Base-by-base conservation (phyloP, 2,329 filamentous ascomycete species). In the Tolypocladium ophioglossoides region DNA sequence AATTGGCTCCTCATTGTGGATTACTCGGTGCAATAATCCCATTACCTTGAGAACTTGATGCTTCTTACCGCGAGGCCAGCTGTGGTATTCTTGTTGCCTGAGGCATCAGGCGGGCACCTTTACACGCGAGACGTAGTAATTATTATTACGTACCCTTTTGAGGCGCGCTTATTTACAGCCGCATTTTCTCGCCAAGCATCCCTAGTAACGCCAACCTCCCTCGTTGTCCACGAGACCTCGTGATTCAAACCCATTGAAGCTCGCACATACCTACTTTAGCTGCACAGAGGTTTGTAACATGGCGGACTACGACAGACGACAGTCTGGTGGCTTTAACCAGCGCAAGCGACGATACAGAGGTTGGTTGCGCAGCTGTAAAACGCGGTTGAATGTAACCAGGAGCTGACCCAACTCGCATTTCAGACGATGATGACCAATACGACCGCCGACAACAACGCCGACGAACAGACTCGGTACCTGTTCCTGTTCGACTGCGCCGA, bases 261-360 rank as follows among this genome's bases (percentile, higher is more conserved):
- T 12, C 18, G 44, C 44, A 27, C 44, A n/a, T 27, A 27, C 20
- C 44, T 32, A 18, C 11, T 32, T 32, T n/a, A 18, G 44, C 44
- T 32, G 18, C 44, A 47, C 2, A 32, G 9, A 47, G 44, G 18
- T 10, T 32, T 32, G 27, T 10, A 32, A 6, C 52, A 72, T 84
- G 80, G 76, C 76, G 49, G 80, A 84, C 62, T 75, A 80, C 69
- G 79, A 83, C 59, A 74, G 78, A 59, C 71, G 84, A 67, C 78
- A 75, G 38, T 64, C 68, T 16, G 72, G 77, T 39, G 71, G 80
- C 57, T 71, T 78, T 64, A 76, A 84, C 68, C 83, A 82, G 63
- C 84, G 87, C 69, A 95, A 95, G 74, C 80, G 87, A 64, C 82
- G 90, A 67, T 86, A 85, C 66, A 80, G 88, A 87, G 90, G 90